phyloP scores from a whole-genome alignment of 345 rosid genomes.

The Theobroma cacao region DNA sequence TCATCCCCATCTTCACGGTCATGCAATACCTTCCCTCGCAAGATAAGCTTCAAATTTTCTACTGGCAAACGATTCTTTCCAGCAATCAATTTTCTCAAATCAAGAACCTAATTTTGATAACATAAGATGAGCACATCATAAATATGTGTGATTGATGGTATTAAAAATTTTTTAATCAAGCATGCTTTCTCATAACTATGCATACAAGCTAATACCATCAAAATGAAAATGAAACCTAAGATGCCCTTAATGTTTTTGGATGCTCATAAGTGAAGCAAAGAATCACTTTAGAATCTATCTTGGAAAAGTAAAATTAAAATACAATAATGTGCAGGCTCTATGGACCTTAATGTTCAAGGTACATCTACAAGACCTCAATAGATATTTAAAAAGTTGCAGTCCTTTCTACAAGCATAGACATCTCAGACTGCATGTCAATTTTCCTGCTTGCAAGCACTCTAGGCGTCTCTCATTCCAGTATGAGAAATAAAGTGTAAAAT shows the following conservation, averaged over 20 bases:
- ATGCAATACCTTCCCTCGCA: conserved; percentile 59
- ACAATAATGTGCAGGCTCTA: neutral
- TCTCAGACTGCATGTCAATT: neutral
- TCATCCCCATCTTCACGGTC: conserved; percentile 65
- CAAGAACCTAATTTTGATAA: conserved; percentile 44
- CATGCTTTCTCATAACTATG: neutral
- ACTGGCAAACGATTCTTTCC: conserved; percentile 44
- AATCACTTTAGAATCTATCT: neutral
- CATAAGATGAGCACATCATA: conserved; percentile 4
- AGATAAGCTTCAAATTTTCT: conserved; percentile 62
- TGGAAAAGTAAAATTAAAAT: neutral
- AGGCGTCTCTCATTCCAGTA: neutral
- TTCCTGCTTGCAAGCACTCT: neutral
- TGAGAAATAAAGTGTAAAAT: neutral
- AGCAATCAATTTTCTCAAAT: conserved; percentile 65
- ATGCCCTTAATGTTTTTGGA: neutral
- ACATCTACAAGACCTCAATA: neutral
- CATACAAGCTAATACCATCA: neutral
- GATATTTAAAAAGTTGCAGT: neutral
- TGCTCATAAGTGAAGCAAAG: neutral
- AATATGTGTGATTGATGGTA: neutral
- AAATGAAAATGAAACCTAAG: neutral
- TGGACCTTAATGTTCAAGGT: neutral
- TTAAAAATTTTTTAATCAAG: neutral
- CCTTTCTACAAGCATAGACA: neutral